These are phyloP conservation scores for Arthrobotrys sphaeroides DNA, from an alignment of 2,329 filamentous ascomycete genomes.

Conservation along the genomic window DNA sequence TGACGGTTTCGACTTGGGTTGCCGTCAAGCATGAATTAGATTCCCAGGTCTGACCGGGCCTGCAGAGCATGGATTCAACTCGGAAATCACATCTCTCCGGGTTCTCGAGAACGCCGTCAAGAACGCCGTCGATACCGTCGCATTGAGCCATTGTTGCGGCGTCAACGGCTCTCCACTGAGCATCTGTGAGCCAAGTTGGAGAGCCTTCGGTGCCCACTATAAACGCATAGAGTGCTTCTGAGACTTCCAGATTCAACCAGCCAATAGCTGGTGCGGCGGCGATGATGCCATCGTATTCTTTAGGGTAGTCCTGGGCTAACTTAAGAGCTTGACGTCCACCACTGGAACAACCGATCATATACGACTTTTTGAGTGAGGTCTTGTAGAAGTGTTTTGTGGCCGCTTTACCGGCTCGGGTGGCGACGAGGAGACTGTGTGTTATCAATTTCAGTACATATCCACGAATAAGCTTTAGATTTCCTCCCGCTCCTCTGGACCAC, in stretches of 20 bases:
- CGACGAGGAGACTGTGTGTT: neutral
- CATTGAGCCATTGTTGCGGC: conserved; percentile 64
- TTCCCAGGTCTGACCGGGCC: conserved; percentile 19
- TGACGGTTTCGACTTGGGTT: conserved; percentile 59
- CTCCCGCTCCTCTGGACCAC: neutral
- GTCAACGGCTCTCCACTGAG: conserved; percentile 59
- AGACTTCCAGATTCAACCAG: conserved; percentile 61
- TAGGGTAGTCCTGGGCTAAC: conserved; percentile 63
- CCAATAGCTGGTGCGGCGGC: conserved; percentile 62
- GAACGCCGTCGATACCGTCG: conserved; percentile 64
- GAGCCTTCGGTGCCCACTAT: conserved; percentile 56
- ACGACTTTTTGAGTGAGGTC: conserved; percentile 60
- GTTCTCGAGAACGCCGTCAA: conserved; percentile 64
- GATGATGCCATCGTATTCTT: conserved; percentile 65
- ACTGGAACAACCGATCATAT: conserved; percentile 65
- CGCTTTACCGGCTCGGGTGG: conserved; percentile 1
- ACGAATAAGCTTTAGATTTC: too few relatives aligned
- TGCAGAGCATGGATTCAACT: conserved; percentile 59
- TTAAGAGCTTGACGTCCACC: conserved; percentile 65
- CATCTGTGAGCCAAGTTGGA: conserved; percentile 55
- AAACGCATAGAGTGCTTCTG: neutral
- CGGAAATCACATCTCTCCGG: conserved; percentile 60
- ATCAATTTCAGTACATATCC: neutral
- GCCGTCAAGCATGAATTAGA: conserved; percentile 58
- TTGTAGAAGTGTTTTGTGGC: conserved; percentile 26